Conservation (phyloP, 2,329 filamentous ascomycete species). For the Penicillium oxalicum region DNA sequence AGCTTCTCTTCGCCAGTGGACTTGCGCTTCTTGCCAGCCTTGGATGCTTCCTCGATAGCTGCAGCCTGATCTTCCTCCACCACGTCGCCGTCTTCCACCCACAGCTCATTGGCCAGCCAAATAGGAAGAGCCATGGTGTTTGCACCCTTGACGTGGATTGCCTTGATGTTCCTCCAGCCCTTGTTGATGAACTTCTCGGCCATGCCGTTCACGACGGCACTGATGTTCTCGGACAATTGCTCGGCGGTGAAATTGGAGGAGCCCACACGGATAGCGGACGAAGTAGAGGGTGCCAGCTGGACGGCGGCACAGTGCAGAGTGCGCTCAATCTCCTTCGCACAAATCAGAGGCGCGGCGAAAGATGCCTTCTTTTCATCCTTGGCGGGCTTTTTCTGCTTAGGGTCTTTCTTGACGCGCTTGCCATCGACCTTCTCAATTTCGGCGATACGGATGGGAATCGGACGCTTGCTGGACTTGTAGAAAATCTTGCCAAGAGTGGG, state of each 20-base stretch:
- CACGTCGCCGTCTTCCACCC: slow-evolving; percentile 71
- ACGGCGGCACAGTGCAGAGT: slow-evolving; percentile 73
- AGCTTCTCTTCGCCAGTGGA: slow-evolving; percentile 29
- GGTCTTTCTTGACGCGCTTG: slow-evolving; percentile 54
- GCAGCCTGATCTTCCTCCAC: slow-evolving; percentile 45
- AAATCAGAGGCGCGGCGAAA: slow-evolving; percentile 55
- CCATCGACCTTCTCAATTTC: slow-evolving; percentile 56
- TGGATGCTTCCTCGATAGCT: slow-evolving; percentile 29
- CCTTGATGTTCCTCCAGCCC: slow-evolving; percentile 79
- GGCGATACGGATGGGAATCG: slow-evolving; percentile 72
- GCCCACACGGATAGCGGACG: slow-evolving; percentile 74
- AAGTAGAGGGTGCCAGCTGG: slow-evolving; percentile 69
- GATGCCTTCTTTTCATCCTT: slow-evolving; percentile 40
- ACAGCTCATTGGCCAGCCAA: slow-evolving; percentile 88
- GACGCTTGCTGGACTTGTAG: slow-evolving; percentile 81
- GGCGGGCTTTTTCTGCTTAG: slow-evolving; percentile 39
- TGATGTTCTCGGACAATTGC: slow-evolving; percentile 74
- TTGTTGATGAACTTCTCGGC: slow-evolving; percentile 76
- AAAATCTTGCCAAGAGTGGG: slow-evolving; percentile 83
- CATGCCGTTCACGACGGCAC: slow-evolving; percentile 62
- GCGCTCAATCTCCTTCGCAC: slow-evolving; percentile 75
- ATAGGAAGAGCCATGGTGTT: slow-evolving; percentile 86
- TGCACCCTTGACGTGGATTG: slow-evolving; percentile 84
- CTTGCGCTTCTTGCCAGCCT: slow-evolving; percentile 53
- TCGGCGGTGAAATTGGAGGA: slow-evolving; percentile 67